phyloP scores from a whole-genome alignment of 805 yeast species.

The Lachancea thermotolerans region DNA sequence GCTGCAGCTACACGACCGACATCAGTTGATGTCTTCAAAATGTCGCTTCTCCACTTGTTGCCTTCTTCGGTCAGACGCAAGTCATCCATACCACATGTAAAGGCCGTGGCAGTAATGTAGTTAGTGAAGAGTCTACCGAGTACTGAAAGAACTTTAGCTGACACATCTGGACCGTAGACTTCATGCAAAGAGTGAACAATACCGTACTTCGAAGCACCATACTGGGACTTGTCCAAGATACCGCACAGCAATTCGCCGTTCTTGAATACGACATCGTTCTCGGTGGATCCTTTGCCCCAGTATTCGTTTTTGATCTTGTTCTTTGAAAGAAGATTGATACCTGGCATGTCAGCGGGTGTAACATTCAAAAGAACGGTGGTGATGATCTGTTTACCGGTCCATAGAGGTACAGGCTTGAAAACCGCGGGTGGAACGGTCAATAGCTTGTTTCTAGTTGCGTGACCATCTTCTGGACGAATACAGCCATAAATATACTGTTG shows the following conservation, averaged over 20 bases:
- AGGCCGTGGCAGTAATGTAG: conserved; percentile 84
- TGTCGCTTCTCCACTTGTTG: conserved; percentile 79
- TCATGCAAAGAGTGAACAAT: conserved; percentile 94
- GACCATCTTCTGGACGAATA: conserved; percentile 96
- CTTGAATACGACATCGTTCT: conserved; percentile 77
- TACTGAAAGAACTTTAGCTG: conserved; percentile 87
- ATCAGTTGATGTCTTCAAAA: conserved; percentile 68
- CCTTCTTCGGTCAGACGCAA: conserved; percentile 87
- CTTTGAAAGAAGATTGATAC: conserved; percentile 73
- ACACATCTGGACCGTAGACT: conserved; percentile 84
- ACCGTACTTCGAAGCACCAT: conserved; percentile 97
- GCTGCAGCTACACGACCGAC: conserved; percentile 89
- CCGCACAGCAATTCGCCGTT: conserved; percentile 89
- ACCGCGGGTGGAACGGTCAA: conserved; percentile 86
- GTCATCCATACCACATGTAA: conserved; percentile 99
- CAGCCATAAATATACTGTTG: conserved; percentile 93
- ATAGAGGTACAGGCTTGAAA: conserved; percentile 76
- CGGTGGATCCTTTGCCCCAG: conserved; percentile 83
- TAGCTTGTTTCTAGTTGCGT: conserved; percentile 62
- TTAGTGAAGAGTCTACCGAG: conserved; percentile 92
- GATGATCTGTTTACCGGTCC: conserved; percentile 98
- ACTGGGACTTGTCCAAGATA: conserved; percentile 94
- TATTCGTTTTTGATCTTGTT: conserved; percentile 91
- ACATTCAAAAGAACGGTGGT: conserved; percentile 86
- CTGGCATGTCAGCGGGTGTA: conserved; percentile 83